A percentile compares a stretch with the other conserved stretches of the same genome.
These are phyloP conservation scores for Penicillium cosmopolitanum DNA, from an alignment of 495 filamentous ascomycete species.

Conservation along the genomic window DNA sequence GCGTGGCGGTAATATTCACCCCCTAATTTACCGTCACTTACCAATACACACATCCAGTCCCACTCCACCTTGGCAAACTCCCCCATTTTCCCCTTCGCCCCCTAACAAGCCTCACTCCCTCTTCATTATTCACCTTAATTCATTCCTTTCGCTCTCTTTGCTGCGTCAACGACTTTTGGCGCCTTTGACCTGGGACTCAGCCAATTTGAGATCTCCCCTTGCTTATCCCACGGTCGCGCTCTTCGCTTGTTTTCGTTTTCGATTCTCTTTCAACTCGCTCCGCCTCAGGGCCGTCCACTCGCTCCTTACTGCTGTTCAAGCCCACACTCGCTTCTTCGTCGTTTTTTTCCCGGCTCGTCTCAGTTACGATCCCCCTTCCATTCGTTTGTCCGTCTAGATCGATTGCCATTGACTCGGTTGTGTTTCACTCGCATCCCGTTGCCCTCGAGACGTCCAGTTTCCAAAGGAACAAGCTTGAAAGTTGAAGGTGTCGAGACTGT, in stretches of 20 bases:
- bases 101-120: conserved; percentile 17
- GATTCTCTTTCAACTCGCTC: conserved; percentile 28
- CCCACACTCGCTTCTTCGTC: conserved; percentile 35
- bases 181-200: conserved; percentile 37
- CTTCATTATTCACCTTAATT: conserved; percentile 30
- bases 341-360: conserved; percentile 28
- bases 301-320: conserved; percentile 44
- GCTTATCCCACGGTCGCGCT: conserved; percentile 44
- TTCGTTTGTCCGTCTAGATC: conserved; percentile 34
- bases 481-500: conserved; percentile 21
- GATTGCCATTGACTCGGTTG: conserved; percentile 19
- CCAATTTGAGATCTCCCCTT: conserved; percentile 39
- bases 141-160: conserved; percentile 31
- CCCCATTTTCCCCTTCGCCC: conserved; percentile 23
- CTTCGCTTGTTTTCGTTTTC: conserved; percentile 12
- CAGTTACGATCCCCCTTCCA: conserved; percentile 40
- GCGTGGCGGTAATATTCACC: background rate
- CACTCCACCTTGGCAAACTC: conserved; percentile 22
- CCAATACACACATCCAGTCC: conserved; percentile 7
- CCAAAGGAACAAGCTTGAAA: background rate
- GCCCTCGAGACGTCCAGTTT: conserved; percentile 31
- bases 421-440: conserved; percentile 32
- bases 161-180: conserved; percentile 39
- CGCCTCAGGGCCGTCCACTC: conserved; percentile 36
- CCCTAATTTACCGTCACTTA: conserved; percentile 26